Evolutionary conservation across 2,329 filamentous ascomycete genomes (phyloP), one percentile per base, ranked within the genome.

Genomic region (Xylaria multiplex): DNA sequence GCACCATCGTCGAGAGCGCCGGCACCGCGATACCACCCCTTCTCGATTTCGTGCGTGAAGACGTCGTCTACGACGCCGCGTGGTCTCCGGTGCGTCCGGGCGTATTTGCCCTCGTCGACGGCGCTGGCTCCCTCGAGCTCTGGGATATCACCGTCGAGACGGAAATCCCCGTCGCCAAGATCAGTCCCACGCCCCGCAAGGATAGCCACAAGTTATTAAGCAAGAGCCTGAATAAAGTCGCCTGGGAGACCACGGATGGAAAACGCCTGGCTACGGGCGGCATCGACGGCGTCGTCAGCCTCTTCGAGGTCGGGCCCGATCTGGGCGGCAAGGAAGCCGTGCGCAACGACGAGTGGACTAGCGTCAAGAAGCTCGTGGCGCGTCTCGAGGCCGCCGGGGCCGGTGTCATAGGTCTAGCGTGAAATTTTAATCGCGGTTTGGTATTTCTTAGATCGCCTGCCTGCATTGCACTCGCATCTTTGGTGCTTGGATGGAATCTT

Each of bases 31-130:
- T 95, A 35, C 80, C 86, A 2, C 96, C 96, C 0, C 84, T 99
- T 30, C 85, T 98, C 13, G 93, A 98, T 70, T 93, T 99, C 75
- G 90, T 92, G 22, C 91, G 96, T 61, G 96, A 99, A 80, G 96
- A 99, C 74, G 90, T 97, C 22, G 94, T 99, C 58, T 99, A 99
- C 80, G 95, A 97, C 77, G 94, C 93, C 2, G 91, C 90, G 59
- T 99, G 96, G 96, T 97, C 93, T 14, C 96, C 96, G 0, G 88
- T 96, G 70, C 95, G 96, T 77, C 96, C 96, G 0, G 94, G 93
- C 43, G 92, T 99, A 8, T 99, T 99, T 79, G 93, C 93, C 1
- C 88, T 97, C 22, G 96, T 98, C 2, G 96, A 99, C 73, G 96
- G 96, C 40, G 93, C 92, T 2, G 96, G 96, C 35, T 92, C 90